A percentile compares a stretch with the other conserved stretches of the same genome.
phyloP scores from a whole-genome alignment of 148 eudicot genomes.

The Arbutus unedo region DNA sequence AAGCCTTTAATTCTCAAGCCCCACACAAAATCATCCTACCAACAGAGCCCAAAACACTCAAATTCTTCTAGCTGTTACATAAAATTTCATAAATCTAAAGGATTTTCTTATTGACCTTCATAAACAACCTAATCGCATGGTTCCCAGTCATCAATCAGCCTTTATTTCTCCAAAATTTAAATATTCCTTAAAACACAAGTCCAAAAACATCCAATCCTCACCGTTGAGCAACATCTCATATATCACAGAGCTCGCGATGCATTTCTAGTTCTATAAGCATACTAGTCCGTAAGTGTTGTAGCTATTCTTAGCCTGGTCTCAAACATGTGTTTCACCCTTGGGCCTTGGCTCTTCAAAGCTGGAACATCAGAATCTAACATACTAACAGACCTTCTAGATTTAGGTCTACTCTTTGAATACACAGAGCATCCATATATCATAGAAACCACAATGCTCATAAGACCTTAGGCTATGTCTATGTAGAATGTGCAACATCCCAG shows the following conservation, averaged over 20 bases:
- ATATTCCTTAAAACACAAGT: background rate
- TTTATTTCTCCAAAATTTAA: background rate
- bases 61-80: background rate
- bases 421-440: background rate
- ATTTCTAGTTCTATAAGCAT: background rate
- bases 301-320: background rate
- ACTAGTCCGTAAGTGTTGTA: background rate
- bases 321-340: background rate
- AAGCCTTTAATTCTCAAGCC: background rate
- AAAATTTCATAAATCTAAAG: background rate
- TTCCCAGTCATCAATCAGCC: background rate
- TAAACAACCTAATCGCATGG: background rate
- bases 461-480: background rate
- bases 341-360: background rate
- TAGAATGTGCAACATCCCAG: background rate
- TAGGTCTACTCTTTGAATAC: background rate
- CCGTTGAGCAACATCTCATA: background rate
- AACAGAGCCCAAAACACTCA: background rate
- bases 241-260: background rate
- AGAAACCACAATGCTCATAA: background rate
- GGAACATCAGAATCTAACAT: background rate
- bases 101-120: background rate
- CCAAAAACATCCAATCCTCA: background rate
- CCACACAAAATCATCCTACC: background rate
- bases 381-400: background rate